These are phyloP conservation scores for Jimgerdemannia lactiflua DNA, from an alignment of 192 early-diverging fungal genomes.

Conservation along the genomic window DNA sequence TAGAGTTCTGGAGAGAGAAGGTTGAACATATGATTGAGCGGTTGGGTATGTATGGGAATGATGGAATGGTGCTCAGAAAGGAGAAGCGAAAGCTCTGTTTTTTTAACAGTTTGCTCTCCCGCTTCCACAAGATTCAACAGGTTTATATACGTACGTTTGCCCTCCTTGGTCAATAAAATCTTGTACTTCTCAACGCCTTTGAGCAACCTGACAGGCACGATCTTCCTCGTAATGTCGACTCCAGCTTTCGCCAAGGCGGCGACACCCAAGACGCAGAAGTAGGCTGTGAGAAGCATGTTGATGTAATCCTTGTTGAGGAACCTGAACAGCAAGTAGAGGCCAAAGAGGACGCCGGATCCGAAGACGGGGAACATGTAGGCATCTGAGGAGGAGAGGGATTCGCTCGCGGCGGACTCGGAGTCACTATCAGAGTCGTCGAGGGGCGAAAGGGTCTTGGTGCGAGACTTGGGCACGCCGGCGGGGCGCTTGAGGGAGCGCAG, in stretches of 20 bases:
- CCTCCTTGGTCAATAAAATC: conserved; percentile 60
- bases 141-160: conserved; percentile 48
- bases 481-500: conserved; percentile 35
- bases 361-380: conserved; percentile 93
- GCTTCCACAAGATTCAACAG: not conserved
- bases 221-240: conserved; percentile 45
- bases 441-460: conserved; percentile 19
- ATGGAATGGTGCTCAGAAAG: too few relatives aligned
- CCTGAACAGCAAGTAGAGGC: conserved; percentile 85
- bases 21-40: too few relatives aligned
- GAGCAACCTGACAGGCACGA: conserved; percentile 37
- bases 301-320: conserved; percentile 84
- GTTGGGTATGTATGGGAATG: too few relatives aligned
- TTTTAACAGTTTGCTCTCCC: too few relatives aligned
- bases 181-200: conserved; percentile 72
- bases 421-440: conserved; percentile 59
- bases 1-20: conserved; percentile 36
- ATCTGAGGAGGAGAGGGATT: conserved; percentile 82
- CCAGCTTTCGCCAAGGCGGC: conserved; percentile 66
- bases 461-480: conserved; percentile 4
- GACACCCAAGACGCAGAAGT: conserved; percentile 85
- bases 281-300: conserved; percentile 77
- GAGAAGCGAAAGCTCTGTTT: too few relatives aligned
- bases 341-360: conserved; percentile 79
- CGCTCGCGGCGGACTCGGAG: conserved; percentile 53